Evolutionary conservation across 2,329 filamentous ascomycete genomes (phyloP), one percentile per base, ranked within the genome.

Genomic region (Elsinoe perseae): DNA sequence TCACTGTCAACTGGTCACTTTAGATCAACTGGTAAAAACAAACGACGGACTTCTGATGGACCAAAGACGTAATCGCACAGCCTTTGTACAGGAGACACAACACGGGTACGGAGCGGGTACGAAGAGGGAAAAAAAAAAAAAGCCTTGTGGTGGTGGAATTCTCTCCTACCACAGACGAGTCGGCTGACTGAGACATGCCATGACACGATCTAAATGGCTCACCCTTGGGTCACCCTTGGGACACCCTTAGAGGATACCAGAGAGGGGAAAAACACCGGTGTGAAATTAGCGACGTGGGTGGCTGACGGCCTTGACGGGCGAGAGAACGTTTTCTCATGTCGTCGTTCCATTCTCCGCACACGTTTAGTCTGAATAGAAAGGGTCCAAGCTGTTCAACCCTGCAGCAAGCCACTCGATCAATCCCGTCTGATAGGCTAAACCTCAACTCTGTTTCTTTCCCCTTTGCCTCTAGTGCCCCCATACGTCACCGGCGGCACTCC

Each of bases 401-500:
- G 52, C 52, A 54, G 20, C 32, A 36, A 36, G 32, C 32, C 32
- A 14, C 32, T 14, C 3, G 10, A 36, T 14, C 3, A 12, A 3
- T 9, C 10, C 3, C 32, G 12, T 14, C 10, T 36, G 32, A 36
- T 36, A 36, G 32, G 32, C n/a, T 36, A 34, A 12, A 40, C 21
- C 34, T 12, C 32, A 40, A 30, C 27, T 54, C 12, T 54, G 12
- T 18, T 18, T 32, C 32, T 42, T 28, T 16, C 52, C 25, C 18
- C 10, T 40, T 53, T 25, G 34, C 21, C 25, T 10, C 34, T 53
- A 40, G 30, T 21, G 50, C n/a, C 18, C n/a, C 27, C 40, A 34
- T 46, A 50, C 50, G 61, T 64, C 14, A 73, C 74, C 38, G 76
- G 79, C 40, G 69, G 2, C 65, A 76, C 62, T 52, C 66, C 38